A percentile compares a stretch with the other conserved stretches of the same genome.
phyloP scores from a whole-genome alignment of 768 basidiomycete species.

The Suillus hirtellus region DNA sequence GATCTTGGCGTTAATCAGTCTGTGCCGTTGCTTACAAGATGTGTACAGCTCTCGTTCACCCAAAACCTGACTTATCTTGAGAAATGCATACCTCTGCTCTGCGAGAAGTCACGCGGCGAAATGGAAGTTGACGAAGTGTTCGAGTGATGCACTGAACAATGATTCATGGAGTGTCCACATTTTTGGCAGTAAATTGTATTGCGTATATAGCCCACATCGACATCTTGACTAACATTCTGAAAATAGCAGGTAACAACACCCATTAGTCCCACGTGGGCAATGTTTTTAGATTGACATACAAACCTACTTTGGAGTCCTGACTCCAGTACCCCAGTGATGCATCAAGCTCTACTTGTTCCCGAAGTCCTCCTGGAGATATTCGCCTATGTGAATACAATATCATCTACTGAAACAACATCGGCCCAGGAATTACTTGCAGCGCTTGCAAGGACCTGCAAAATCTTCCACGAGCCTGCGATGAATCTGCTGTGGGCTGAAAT shows the following conservation, averaged over 20 bases:
- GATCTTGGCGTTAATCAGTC: not conserved
- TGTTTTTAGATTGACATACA: too few relatives aligned
- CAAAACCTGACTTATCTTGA: not conserved
- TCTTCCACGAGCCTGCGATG: too few relatives aligned
- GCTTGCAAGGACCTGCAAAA: not conserved
- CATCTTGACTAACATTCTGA: not conserved
- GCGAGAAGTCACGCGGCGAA: too few relatives aligned
- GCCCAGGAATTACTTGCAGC: not conserved
- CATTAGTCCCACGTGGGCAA: too few relatives aligned
- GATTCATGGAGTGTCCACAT: not conserved
- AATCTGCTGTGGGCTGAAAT: too few relatives aligned
- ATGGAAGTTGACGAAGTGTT: too few relatives aligned
- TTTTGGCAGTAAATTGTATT: not conserved
- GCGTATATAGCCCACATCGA: too few relatives aligned
- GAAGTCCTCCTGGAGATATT: not conserved
- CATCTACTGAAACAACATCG: too few relatives aligned
- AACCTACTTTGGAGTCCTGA: too few relatives aligned
- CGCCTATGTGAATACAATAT: not conserved
- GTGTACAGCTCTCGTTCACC: not conserved
- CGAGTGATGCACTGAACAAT: not conserved
- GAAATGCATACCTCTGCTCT: too few relatives aligned
- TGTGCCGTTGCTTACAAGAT: not conserved
- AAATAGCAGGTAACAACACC: not conserved
- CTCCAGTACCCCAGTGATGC: not conserved
- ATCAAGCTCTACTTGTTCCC: not conserved